phyloP scores from a whole-genome alignment of 331 rosid species.

The Erythrophleum ivorense region DNA sequence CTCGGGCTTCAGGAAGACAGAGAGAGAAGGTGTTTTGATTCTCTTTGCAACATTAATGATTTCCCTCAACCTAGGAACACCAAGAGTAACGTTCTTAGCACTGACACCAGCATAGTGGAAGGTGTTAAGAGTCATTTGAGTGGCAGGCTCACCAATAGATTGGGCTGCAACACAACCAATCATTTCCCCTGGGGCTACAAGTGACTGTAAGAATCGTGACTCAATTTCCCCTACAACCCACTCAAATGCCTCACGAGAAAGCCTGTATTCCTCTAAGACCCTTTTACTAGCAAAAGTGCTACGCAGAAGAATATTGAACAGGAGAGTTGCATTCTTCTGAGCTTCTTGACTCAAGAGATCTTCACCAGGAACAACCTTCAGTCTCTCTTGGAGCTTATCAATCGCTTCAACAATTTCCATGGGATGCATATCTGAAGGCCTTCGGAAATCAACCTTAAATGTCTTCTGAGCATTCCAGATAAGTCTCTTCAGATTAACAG shows the following conservation, averaged over 20 bases:
- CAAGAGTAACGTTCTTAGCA: constrained; percentile 98
- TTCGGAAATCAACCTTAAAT: constrained; percentile 92
- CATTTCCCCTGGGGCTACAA: constrained; percentile 87
- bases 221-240: constrained; percentile 99
- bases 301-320: constrained; percentile 87
- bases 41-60: constrained; percentile 97
- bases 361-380: constrained; percentile 97
- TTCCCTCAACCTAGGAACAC: constrained; percentile 99
- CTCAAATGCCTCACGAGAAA: constrained; percentile 98
- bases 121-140: constrained; percentile 99
- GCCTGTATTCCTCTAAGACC: constrained; percentile 95
- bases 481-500: constrained; percentile 96
- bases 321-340: constrained; percentile 94
- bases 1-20: constrained; percentile 86
- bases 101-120: constrained; percentile 99
- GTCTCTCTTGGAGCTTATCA: constrained; percentile 97
- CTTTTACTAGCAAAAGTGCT: constrained; percentile 97
- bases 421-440: constrained; percentile 99
- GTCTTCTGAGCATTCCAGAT: constrained; percentile 98
- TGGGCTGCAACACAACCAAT: constrained; percentile 96
- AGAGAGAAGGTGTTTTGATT: constrained; percentile 93
- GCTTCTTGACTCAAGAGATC: constrained; percentile 92
- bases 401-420: constrained; percentile 99
- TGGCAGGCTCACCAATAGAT: constrained; percentile 98
- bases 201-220: constrained; percentile 84